phyloP scores from a whole-genome alignment of 1,284 basidiomycete species.

The Fomes fomentarius region DNA sequence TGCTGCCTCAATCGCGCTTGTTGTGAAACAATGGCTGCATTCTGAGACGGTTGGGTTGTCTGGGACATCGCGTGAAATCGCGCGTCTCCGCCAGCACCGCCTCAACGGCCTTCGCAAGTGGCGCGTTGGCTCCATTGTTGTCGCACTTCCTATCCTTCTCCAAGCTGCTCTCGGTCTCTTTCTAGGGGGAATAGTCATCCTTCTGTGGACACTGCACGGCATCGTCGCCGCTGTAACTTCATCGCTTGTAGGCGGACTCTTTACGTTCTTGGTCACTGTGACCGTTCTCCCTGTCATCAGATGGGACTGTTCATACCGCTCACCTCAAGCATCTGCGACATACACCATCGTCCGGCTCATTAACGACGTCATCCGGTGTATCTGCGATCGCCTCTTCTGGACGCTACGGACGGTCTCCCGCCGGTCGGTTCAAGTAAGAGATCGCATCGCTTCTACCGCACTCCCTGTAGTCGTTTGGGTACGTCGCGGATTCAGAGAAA shows the following conservation, averaged over 20 bases:
- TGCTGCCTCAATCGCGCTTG: constrained; percentile 11
- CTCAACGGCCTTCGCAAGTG: constrained; percentile 22
- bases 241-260: constrained; percentile 4
- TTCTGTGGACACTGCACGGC: constrained; percentile 23
- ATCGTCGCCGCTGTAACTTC: constrained; percentile 19
- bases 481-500: too few relatives aligned
- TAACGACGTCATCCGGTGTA: too few relatives aligned
- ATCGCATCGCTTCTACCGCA: too few relatives aligned
- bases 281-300: neutral
- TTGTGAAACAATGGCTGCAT: constrained; percentile 16
- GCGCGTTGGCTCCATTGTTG: constrained; percentile 24
- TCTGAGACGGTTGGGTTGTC: neutral
- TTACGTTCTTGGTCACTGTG: neutral
- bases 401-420: too few relatives aligned
- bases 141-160: constrained; percentile 25
- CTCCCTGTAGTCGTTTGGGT: too few relatives aligned
- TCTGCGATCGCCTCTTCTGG: too few relatives aligned
- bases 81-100: constrained; percentile 24
- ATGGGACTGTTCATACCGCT: neutral
- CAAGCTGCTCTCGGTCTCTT: constrained; percentile 28
- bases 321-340: neutral
- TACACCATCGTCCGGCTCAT: neutral
- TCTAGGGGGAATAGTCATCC: constrained; percentile 25
- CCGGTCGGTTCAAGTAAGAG: too few relatives aligned
- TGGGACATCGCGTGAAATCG: constrained; percentile 2